A percentile compares a stretch with the other conserved stretches of the same genome.
Conservation (phyloP, 176 grass and related monocot species). For the Hordeum marinum region DNA sequence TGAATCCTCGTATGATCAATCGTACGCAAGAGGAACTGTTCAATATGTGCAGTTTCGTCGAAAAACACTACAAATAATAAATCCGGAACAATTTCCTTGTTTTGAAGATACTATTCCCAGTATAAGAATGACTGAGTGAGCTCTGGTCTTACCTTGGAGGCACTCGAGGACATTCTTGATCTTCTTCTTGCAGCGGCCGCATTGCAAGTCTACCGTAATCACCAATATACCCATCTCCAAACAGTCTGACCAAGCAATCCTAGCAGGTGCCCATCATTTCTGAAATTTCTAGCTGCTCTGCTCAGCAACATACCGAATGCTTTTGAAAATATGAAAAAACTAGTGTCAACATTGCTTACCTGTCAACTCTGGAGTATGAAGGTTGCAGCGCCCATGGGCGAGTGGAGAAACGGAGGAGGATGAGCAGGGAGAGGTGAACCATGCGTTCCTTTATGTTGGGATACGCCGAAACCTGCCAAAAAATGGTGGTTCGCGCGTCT, state of each 20-base stretch:
- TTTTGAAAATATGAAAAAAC: not conserved
- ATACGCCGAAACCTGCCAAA: not conserved
- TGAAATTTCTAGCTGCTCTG: not conserved
- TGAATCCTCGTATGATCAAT: too few relatives aligned
- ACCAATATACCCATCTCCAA: constrained; percentile 37
- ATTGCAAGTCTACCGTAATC: constrained; percentile 18
- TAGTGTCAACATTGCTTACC: not conserved
- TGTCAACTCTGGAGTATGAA: not conserved
- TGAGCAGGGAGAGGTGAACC: not conserved
- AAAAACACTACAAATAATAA: not conserved
- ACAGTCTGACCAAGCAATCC: not conserved
- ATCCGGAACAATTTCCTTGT: not conserved
- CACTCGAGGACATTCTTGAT: constrained; percentile 25
- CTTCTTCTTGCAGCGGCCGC: constrained; percentile 14
- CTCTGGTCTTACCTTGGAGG: constrained; percentile 5
- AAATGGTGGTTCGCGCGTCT: not conserved
- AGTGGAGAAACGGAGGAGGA: not conserved
- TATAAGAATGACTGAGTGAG: not conserved
- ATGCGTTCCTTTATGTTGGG: not conserved
- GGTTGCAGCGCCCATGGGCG: not conserved
- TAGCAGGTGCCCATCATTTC: not conserved
- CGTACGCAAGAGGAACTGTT: too few relatives aligned
- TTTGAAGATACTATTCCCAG: not conserved
- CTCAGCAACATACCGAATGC: too few relatives aligned
- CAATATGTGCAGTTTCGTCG: not conserved